Evolutionary conservation across 2,329 filamentous ascomycete genomes (phyloP).

Genomic region (Gnomoniopsis smithogilvyi): DNA sequence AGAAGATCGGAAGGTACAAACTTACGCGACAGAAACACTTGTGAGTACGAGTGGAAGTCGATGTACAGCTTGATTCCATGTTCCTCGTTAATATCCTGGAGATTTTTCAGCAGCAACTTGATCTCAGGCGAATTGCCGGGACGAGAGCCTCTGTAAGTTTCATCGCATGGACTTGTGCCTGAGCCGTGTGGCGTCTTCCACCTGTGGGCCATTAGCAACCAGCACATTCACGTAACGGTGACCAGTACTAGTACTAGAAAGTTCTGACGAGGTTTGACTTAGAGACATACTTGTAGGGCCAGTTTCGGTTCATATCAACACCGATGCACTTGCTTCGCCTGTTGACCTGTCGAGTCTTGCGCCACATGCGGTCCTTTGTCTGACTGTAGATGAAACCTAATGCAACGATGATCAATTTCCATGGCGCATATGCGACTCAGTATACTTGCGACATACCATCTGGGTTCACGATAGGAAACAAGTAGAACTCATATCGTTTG

Average conservation of each 20-base stretch:
- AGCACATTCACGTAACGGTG: not conserved
- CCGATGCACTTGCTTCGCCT: constrained; percentile 39
- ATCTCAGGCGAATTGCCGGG: constrained; percentile 43
- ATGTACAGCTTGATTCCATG: constrained; percentile 37
- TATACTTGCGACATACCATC: constrained; percentile 41
- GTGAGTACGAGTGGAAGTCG: constrained; percentile 40
- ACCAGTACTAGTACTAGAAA: too few relatives aligned
- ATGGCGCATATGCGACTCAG: not conserved
- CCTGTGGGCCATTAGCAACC: constrained; percentile 17
- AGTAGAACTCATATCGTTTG: constrained; percentile 63
- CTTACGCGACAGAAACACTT: constrained; percentile 44
- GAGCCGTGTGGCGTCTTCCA: constrained; percentile 50
- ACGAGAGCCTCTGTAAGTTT: constrained; percentile 43
- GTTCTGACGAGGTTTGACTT: not conserved
- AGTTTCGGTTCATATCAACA: constrained; percentile 54
- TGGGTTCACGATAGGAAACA: constrained; percentile 61
- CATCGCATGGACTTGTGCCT: constrained; percentile 47
- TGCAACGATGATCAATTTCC: not conserved
- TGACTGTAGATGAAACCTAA: constrained; percentile 55
- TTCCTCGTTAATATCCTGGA: constrained; percentile 23
- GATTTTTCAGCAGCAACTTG: constrained; percentile 42
- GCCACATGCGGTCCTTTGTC: constrained; percentile 59
- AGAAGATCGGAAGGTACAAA: not conserved
- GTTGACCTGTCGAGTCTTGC: constrained; percentile 50
- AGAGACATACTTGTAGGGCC: constrained; percentile 38